Evolutionary conservation across 1,139 yeast genomes (phyloP).

Genomic region (Debaryomyces nepalensis): DNA sequence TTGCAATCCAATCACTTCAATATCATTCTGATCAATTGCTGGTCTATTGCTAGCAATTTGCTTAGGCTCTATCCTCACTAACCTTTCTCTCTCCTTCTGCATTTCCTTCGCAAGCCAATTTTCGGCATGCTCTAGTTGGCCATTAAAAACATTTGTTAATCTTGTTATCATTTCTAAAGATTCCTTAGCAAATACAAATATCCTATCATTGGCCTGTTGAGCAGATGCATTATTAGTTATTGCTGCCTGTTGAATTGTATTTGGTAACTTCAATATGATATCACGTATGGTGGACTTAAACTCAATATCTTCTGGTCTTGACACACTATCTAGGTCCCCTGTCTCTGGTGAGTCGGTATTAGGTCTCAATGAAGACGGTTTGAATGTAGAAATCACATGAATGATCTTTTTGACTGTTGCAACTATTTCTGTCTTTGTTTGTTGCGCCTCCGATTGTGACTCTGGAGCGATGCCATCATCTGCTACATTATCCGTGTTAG

Average conservation of each 20-base stretch:
- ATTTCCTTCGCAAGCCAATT: slow-evolving; percentile 67
- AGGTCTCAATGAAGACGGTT: slow-evolving; percentile 62
- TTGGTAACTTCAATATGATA: slow-evolving; percentile 74
- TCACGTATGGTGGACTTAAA: slow-evolving; percentile 77
- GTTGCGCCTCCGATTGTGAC: slow-evolving; percentile 10
- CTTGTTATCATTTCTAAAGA: slow-evolving; percentile 86
- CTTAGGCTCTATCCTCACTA: not conserved
- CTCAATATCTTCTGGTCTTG: slow-evolving; percentile 19
- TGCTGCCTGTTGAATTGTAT: slow-evolving; percentile 38
- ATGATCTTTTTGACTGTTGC: slow-evolving; percentile 89
- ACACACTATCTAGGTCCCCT: slow-evolving; percentile 10
- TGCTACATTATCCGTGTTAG: not conserved
- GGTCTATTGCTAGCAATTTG: slow-evolving; percentile 3
- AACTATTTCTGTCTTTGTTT: slow-evolving; percentile 78
- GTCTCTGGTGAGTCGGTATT: slow-evolving; percentile 22
- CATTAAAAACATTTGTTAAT: slow-evolving; percentile 81
- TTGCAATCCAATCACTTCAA: not conserved
- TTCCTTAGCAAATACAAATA: slow-evolving; percentile 83
- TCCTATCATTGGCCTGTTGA: slow-evolving; percentile 60
- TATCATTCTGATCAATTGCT: slow-evolving; percentile 4
- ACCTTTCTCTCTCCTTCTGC: slow-evolving; percentile 12
- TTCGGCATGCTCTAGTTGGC: slow-evolving; percentile 83
- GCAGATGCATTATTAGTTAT: slow-evolving; percentile 27
- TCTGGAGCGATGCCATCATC: not conserved
- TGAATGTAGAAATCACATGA: slow-evolving; percentile 81